A percentile compares a stretch with the other conserved stretches of the same genome.
These are phyloP conservation scores for Wakefieldia striispora DNA, from an alignment of 768 basidiomycete genomes.

Conservation along the genomic window DNA sequence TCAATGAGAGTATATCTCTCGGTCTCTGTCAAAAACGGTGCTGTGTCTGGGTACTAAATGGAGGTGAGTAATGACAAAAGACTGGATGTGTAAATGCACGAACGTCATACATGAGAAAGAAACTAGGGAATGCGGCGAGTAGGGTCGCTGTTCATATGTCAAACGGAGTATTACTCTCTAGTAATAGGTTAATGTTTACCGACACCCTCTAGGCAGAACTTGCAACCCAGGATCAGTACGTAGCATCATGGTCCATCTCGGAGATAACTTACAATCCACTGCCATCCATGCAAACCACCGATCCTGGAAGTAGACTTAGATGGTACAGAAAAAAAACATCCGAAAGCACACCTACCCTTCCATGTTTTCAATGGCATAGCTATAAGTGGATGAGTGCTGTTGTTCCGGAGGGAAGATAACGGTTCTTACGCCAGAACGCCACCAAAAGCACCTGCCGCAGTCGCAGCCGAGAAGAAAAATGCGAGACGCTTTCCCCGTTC, in stretches of 20 bases:
- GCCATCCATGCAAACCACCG: constrained; percentile 24
- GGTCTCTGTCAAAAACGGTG: constrained; percentile 42
- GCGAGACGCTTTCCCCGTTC: constrained; percentile 55
- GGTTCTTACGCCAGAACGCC: constrained; percentile 41
- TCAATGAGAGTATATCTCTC: constrained; percentile 38
- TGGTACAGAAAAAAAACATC: neutral
- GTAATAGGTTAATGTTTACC: neutral
- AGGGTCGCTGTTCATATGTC: constrained; percentile 10
- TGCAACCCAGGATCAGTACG: neutral
- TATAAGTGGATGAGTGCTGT: constrained; percentile 9
- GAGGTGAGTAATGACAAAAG: neutral
- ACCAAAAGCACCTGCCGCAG: constrained; percentile 46
- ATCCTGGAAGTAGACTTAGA: constrained; percentile 1
- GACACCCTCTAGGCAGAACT: constrained; percentile 24
- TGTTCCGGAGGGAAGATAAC: neutral
- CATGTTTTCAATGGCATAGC: constrained; percentile 28
- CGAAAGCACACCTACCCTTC: constrained; percentile 32
- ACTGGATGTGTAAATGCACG: constrained; percentile 3
- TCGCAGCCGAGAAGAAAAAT: constrained; percentile 58
- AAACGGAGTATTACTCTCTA: neutral
- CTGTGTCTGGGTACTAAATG: constrained; percentile 49
- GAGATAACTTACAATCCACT: constrained; percentile 25
- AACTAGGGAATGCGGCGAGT: constrained; percentile 19
- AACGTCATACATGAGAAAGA: constrained; percentile 52
- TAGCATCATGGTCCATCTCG: too few relatives aligned